phyloP scores from a whole-genome alignment of 495 filamentous ascomycete genomes.

The Lasiosphaeria ovina region DNA sequence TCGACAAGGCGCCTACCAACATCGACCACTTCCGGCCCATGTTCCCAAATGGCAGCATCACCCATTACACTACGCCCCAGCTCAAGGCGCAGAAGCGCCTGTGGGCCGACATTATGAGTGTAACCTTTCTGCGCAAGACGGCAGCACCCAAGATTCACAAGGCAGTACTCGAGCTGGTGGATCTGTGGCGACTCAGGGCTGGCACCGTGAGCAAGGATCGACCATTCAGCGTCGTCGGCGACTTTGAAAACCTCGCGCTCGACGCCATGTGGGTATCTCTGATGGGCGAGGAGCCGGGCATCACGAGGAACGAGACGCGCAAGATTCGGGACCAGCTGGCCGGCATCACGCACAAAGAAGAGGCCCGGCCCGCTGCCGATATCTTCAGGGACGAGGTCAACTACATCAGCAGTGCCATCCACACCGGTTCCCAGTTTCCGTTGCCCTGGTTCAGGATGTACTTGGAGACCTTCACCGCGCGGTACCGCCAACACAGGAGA shows the following conservation, averaged over 20 bases:
- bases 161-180: conserved; percentile 26
- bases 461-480: conserved; percentile 20
- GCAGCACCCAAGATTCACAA: conserved; percentile 32
- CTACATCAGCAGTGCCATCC: conserved; percentile 25
- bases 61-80: conserved; percentile 28
- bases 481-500: conserved; percentile 23
- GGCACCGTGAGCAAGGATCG: conserved; percentile 10
- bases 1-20: conserved; percentile 24
- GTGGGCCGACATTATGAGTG: conserved; percentile 34
- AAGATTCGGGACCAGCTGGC: conserved; percentile 20
- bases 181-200: conserved; percentile 36
- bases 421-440: conserved; percentile 7
- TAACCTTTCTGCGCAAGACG: conserved; percentile 31
- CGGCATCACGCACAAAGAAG: neutral
- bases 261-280: conserved; percentile 37
- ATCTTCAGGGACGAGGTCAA: conserved; percentile 23
- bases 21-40: conserved; percentile 23
- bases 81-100: conserved; percentile 31
- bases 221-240: conserved; percentile 26
- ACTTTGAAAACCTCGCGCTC: conserved; percentile 35
- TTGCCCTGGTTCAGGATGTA: conserved; percentile 17
- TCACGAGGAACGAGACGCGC: conserved; percentile 19
- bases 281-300: conserved; percentile 28
- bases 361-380: neutral
- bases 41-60: conserved; percentile 24